These are phyloP conservation scores for Oxytropis ochrocephala DNA, from an alignment of 306 rosid genomes.

Conservation along the genomic window DNA sequence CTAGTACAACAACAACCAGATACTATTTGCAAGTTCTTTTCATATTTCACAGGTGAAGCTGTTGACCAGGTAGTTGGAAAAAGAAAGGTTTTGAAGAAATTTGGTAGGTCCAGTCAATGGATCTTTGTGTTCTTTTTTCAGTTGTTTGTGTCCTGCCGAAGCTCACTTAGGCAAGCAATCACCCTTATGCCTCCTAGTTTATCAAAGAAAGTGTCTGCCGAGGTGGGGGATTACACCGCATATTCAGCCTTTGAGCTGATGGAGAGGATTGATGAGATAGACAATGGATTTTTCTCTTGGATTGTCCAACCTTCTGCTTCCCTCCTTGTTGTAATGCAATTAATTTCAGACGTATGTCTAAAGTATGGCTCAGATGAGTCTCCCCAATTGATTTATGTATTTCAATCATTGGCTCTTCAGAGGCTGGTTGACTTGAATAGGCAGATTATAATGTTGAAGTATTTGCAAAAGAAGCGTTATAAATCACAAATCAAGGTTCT, in stretches of 20 bases:
- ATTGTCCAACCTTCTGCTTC: slow-evolving; percentile 65
- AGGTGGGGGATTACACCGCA: slow-evolving; percentile 50
- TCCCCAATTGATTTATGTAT: slow-evolving; percentile 51
- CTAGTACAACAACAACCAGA: slow-evolving; percentile 54
- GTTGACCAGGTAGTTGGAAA: slow-evolving; percentile 30
- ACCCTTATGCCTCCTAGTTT: slow-evolving; percentile 60
- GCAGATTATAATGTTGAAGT: slow-evolving; percentile 51
- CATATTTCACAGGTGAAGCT: slow-evolving; percentile 37
- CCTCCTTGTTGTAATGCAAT: slow-evolving; percentile 53
- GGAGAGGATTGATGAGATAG: slow-evolving; percentile 60
- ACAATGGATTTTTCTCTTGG: slow-evolving; percentile 64
- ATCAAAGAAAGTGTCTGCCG: slow-evolving; percentile 64
- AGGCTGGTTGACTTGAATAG: slow-evolving; percentile 83
- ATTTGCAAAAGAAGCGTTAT: slow-evolving; percentile 49
- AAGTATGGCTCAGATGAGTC: slow-evolving; percentile 31
- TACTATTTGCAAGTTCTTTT: slow-evolving; percentile 48
- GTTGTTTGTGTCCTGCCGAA: slow-evolving; percentile 64
- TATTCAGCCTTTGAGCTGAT: slow-evolving; percentile 67
- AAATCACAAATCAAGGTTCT: slow-evolving; percentile 38
- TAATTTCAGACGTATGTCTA: slow-evolving; percentile 47
- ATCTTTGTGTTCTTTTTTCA: slow-evolving; percentile 66
- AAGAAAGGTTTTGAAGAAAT: slow-evolving; percentile 34
- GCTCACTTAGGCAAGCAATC: slow-evolving; percentile 60
- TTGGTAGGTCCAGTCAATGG: slow-evolving; percentile 61
- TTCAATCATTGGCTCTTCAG: slow-evolving; percentile 76